Evolutionary conservation across 1,284 basidiomycete genomes (phyloP).

Genomic region (Heterobasidion annosum): DNA sequence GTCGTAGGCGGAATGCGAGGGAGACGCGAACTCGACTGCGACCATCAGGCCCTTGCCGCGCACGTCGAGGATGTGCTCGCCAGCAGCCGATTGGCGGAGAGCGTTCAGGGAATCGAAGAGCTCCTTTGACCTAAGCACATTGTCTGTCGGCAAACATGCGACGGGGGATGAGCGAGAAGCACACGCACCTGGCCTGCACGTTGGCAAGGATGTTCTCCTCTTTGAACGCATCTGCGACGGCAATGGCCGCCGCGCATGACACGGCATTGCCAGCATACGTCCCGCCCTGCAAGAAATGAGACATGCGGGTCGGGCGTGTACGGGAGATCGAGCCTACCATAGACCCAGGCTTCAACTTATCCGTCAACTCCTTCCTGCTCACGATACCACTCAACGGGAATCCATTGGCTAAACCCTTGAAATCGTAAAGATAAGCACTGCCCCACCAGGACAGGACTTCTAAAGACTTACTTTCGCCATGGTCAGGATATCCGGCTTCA

Average conservation of each 20-base stretch:
- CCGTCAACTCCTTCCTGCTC: constrained; percentile 76
- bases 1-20: constrained; percentile 37
- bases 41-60: constrained; percentile 78
- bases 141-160: neutral
- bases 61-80: constrained; percentile 61
- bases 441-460: neutral
- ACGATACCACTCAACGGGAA: constrained; percentile 89
- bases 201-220: constrained; percentile 77
- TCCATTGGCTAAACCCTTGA: constrained; percentile 82
- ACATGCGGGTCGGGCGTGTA: neutral
- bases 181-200: constrained; percentile 55
- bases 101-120: constrained; percentile 54
- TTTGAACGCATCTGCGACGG: constrained; percentile 69
- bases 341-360: constrained; percentile 70
- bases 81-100: constrained; percentile 41
- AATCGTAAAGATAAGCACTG: neutral
- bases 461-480: constrained; percentile 66
- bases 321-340: constrained; percentile 42
- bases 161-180: neutral
- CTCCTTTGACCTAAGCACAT: constrained; percentile 51
- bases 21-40: constrained; percentile 71
- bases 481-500: constrained; percentile 82
- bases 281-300: constrained; percentile 48
- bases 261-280: constrained; percentile 90
- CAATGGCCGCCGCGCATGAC: constrained; percentile 80